These are phyloP conservation scores for Dorcoceras hygrometricum DNA, from an alignment of 257 asterid species.

Conservation along the genomic window DNA sequence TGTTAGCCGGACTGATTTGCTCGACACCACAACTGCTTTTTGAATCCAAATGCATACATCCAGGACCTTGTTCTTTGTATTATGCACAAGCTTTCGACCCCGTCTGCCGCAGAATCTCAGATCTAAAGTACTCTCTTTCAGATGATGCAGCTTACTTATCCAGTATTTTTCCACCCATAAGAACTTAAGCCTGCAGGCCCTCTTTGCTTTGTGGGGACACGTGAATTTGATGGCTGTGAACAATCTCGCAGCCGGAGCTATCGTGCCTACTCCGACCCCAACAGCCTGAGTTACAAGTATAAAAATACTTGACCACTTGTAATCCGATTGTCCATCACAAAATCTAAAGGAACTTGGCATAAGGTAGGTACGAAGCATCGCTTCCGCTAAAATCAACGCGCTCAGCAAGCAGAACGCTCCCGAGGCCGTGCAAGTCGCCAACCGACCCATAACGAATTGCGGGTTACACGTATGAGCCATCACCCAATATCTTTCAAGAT, in stretches of 20 bases:
- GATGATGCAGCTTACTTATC: slow-evolving; percentile 37
- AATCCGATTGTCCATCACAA: slow-evolving; percentile 69
- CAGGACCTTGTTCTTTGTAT: slow-evolving; percentile 33
- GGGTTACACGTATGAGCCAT: slow-evolving; percentile 87
- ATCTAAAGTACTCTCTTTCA: slow-evolving; percentile 55
- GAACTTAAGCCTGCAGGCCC: slow-evolving; percentile 22
- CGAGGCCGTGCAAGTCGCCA: slow-evolving; percentile 70
- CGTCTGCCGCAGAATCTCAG: slow-evolving; percentile 38
- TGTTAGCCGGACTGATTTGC: slow-evolving; percentile 54
- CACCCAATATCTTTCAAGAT: slow-evolving; percentile 70
- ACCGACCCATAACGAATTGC: slow-evolving; percentile 64
- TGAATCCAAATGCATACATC: slow-evolving; percentile 50
- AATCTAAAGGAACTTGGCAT: slow-evolving; percentile 50
- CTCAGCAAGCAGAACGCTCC: slow-evolving; percentile 70
- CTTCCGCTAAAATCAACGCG: slow-evolving; percentile 49
- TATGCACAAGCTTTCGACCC: slow-evolving; percentile 46
- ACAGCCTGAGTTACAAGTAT: slow-evolving; percentile 50
- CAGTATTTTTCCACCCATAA: slow-evolving; percentile 56
- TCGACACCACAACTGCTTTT: slow-evolving; percentile 46
- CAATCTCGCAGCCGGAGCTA: slow-evolving; percentile 78
- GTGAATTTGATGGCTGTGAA: slow-evolving; percentile 46
- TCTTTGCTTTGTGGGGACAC: slow-evolving; percentile 46
- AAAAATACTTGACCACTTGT: slow-evolving; percentile 64
- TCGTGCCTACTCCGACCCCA: slow-evolving; percentile 57
- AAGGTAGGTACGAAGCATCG: slow-evolving; percentile 48